phyloP scores from a whole-genome alignment of 768 basidiomycete genomes.

The Daedaleopsis sinensis region DNA sequence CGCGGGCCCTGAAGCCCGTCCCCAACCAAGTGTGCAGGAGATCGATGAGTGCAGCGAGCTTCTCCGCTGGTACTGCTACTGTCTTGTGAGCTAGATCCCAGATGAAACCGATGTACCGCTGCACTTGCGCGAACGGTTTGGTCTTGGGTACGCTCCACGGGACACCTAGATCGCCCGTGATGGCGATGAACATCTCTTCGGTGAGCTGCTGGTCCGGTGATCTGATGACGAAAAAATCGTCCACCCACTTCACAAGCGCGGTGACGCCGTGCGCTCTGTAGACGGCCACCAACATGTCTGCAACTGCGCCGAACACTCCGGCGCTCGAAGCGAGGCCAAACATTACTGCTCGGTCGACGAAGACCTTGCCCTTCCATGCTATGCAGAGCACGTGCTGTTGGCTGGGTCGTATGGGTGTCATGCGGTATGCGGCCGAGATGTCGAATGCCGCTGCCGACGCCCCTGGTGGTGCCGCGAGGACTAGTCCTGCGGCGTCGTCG shows the following conservation, averaged over 20 bases:
- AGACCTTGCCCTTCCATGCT: conserved; percentile 36
- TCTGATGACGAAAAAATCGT: conserved; percentile 39
- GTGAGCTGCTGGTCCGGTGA: conserved; percentile 20
- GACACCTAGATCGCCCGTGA: conserved; percentile 31
- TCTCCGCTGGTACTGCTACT: conserved; percentile 32
- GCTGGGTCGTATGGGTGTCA: conserved; percentile 37
- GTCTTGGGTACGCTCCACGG: conserved; percentile 39
- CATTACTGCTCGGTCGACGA: conserved; percentile 36
- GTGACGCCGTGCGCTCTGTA: conserved; percentile 27
- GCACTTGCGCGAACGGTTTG: conserved; percentile 19
- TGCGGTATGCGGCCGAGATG: conserved; percentile 42
- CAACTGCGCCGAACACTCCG: conserved; percentile 39
- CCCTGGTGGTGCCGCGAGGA: conserved; percentile 36
- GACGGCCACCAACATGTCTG: conserved; percentile 38
- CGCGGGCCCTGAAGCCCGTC: neutral
- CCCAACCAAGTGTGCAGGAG: conserved; percentile 21
- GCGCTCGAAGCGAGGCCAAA: conserved; percentile 39
- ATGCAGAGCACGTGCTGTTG: conserved; percentile 38
- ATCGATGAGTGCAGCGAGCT: conserved; percentile 18
- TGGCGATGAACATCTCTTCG: conserved; percentile 32
- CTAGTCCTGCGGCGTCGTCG: conserved; percentile 22
- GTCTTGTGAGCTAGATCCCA: conserved; percentile 34
- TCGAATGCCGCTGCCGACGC: conserved; percentile 42
- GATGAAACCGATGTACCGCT: conserved; percentile 38
- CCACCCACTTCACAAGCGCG: conserved; percentile 41